These are phyloP conservation scores for Hortaea werneckii DNA, from an alignment of 2,329 filamentous ascomycete genomes.

Conservation along the genomic window DNA sequence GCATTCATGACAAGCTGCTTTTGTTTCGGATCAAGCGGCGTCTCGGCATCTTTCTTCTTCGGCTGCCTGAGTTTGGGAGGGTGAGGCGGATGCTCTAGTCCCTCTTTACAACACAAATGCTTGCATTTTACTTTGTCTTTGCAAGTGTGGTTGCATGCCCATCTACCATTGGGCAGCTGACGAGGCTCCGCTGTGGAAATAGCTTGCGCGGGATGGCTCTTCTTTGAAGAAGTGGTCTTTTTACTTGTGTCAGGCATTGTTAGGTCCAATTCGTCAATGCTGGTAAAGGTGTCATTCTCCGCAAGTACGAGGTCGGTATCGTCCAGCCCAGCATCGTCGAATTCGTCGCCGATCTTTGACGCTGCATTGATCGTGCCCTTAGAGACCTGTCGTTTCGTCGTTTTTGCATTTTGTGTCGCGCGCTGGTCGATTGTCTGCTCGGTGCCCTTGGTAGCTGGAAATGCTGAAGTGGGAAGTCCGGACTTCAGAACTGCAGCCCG, in stretches of 20 bases:
- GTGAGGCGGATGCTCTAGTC: conserved; percentile 54
- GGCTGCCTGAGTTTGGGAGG: conserved; percentile 29
- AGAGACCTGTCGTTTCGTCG: too few species aligned
- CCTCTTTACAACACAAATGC: conserved; percentile 63
- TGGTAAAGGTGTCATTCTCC: conserved; percentile 35
- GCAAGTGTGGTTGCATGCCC: conserved; percentile 64
- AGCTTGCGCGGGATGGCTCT: not conserved
- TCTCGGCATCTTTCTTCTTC: conserved; percentile 15
- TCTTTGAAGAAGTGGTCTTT: not conserved
- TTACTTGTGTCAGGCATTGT: conserved; percentile 6
- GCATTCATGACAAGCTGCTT: conserved; percentile 17
- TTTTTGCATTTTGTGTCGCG: too few species aligned
- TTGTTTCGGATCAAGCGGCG: conserved; percentile 15
- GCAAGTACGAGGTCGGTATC: conserved; percentile 43
- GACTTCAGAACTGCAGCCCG: conserved; percentile 43
- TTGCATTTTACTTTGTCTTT: conserved; percentile 54
- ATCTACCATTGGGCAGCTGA: conserved; percentile 58
- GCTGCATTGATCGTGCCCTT: too few species aligned
- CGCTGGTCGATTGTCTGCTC: too few species aligned
- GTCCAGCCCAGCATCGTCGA: conserved; percentile 43
- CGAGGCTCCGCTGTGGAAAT: conserved; percentile 8
- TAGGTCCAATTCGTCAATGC: conserved; percentile 41
- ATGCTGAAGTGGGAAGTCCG: conserved; percentile 28
- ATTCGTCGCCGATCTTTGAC: conserved; percentile 32
- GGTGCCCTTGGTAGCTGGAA: too few species aligned